phyloP scores from a whole-genome alignment of 108 stramenopile genomes.

The Epithemia pelagica region DNA sequence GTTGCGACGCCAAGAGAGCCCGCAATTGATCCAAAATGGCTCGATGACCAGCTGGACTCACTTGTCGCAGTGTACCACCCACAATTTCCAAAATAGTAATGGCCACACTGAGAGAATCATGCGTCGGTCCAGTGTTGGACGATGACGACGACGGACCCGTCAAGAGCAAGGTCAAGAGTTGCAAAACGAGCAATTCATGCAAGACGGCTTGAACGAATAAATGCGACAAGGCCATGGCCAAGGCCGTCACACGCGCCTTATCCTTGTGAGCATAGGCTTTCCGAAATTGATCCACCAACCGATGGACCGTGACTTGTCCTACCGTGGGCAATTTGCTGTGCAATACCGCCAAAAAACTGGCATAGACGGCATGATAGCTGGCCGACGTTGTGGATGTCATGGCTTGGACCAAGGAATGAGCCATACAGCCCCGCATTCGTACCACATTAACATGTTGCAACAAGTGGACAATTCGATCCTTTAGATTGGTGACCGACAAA shows the following conservation, averaged over 20 bases:
- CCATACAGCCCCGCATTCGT: constrained; percentile 88
- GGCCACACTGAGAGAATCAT: constrained; percentile 96
- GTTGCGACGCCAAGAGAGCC: constrained; percentile 86
- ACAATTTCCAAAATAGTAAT: constrained; percentile 85
- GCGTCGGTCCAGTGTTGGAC: constrained; percentile 65
- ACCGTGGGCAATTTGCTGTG: constrained; percentile 97
- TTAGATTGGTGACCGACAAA: constrained; percentile 86
- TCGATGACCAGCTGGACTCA: constrained; percentile 88
- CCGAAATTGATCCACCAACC: constrained; percentile 86
- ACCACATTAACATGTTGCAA: constrained; percentile 90
- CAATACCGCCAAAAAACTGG: constrained; percentile 89
- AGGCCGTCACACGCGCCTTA: constrained; percentile 75
- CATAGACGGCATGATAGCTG: constrained; percentile 73
- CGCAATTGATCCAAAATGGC: constrained; percentile 94
- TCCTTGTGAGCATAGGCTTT: constrained; percentile 84
- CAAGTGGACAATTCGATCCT: constrained; percentile 85
- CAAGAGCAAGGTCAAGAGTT: constrained; percentile 90
- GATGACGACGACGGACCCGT: constrained; percentile 33
- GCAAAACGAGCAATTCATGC: constrained; percentile 93
- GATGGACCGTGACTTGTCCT: constrained; percentile 87
- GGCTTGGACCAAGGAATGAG: constrained; percentile 82
- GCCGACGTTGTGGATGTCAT: constrained; percentile 70
- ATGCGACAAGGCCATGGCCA: constrained; percentile 90
- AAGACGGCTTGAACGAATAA: constrained; percentile 96
- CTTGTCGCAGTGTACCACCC: constrained; percentile 76